phyloP scores from a whole-genome alignment of 768 basidiomycete species.

The Epithele typhae region DNA sequence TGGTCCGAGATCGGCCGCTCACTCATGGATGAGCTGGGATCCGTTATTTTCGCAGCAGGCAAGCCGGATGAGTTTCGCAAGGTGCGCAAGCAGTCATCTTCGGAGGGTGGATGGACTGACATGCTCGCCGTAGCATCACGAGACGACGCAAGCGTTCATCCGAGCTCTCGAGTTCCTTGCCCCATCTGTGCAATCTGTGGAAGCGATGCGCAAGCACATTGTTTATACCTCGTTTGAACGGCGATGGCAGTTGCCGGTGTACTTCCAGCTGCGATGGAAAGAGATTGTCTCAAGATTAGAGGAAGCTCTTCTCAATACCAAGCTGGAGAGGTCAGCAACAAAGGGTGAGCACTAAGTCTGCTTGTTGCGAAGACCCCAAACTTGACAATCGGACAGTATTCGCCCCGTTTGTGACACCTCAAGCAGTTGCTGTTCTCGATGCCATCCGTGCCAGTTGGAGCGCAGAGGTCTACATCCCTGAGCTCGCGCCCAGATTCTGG shows the following conservation, averaged over 20 bases:
- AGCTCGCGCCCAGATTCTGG: conserved; percentile 87
- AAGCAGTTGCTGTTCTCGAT: conserved; percentile 64
- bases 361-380: too few relatives aligned
- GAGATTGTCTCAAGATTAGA: conserved; percentile 82
- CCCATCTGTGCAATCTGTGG: conserved; percentile 66
- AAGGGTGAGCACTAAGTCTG: too few relatives aligned
- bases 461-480: conserved; percentile 77
- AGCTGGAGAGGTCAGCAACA: conserved; percentile 36
- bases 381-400: too few relatives aligned
- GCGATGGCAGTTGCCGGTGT: conserved; percentile 95
- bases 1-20: conserved; percentile 82
- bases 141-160: conserved; percentile 79
- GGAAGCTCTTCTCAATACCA: conserved; percentile 45
- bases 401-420: conserved; percentile 49
- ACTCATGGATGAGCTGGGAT: conserved; percentile 82
- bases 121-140: conserved; percentile 60
- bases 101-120: too few relatives aligned
- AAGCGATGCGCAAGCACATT: conserved; percentile 68
- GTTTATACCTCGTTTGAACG: conserved; percentile 69
- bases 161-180: conserved; percentile 77
- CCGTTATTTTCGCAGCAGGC: conserved; percentile 84
- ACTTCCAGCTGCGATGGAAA: conserved; percentile 97
- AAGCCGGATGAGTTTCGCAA: conserved; percentile 86
- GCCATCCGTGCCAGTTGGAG: conserved; percentile 85
- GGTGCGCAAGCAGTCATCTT: conserved; percentile 37